A percentile compares a stretch with the other conserved stretches of the same genome.
Evolutionary conservation across 768 basidiomycete species (phyloP).

Genomic region (Hypholoma sublateritium): DNA sequence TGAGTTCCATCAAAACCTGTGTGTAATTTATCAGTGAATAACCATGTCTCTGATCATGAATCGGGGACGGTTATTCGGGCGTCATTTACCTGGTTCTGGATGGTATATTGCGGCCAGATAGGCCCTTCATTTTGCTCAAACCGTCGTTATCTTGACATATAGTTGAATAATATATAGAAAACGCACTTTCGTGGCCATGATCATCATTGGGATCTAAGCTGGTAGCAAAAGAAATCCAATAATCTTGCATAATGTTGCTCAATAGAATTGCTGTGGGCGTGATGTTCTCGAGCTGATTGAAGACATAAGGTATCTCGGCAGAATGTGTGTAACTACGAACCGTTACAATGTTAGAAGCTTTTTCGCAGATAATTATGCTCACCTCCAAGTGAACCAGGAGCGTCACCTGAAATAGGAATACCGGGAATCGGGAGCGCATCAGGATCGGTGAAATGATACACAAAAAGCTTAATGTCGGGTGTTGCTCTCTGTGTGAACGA

Average conservation of each 20-base stretch:
- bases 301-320: slow-evolving; percentile 9
- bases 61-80: background rate
- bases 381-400: slow-evolving; percentile 25
- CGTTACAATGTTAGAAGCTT: no score
- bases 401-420: slow-evolving; percentile 13
- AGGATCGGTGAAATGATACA: slow-evolving; percentile 38
- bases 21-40: background rate
- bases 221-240: slow-evolving; percentile 16
- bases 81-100: background rate
- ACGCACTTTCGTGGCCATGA: background rate
- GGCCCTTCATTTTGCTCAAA: background rate
- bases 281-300: slow-evolving; percentile 3
- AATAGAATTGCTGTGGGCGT: slow-evolving; percentile 1
- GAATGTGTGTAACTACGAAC: slow-evolving; percentile 7
- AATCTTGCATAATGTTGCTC: slow-evolving; percentile 12
- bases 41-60: background rate
- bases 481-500: slow-evolving; percentile 32
- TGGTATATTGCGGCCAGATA: background rate
- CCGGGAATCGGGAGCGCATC: slow-evolving; percentile 2
- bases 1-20: background rate
- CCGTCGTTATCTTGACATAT: background rate
- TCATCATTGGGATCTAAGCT: slow-evolving; percentile 12
- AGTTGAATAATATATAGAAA: background rate
- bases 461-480: slow-evolving; percentile 32
- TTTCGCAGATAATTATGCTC: background rate